Conservation (phyloP, 352 stramenopile species). For the Globisporangium perplexum region DNA sequence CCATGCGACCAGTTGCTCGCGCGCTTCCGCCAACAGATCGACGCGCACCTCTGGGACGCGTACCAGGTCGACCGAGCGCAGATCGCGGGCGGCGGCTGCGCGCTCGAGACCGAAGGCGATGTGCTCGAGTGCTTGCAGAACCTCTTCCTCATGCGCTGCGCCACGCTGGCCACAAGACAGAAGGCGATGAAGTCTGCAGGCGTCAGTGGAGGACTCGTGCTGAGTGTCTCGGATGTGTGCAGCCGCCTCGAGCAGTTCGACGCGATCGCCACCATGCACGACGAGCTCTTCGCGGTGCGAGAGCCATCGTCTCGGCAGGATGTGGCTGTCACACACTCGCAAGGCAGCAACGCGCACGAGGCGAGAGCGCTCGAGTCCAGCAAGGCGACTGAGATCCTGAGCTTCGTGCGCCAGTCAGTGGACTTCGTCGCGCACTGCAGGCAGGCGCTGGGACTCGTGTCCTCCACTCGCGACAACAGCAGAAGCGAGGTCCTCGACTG, state of each 20-base stretch:
- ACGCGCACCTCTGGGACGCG: conserved; percentile 37
- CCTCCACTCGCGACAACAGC: background rate
- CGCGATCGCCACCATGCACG: conserved; percentile 6
- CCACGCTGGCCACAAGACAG: background rate
- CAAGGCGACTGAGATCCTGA: conserved; percentile 20
- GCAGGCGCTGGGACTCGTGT: conserved; percentile 8
- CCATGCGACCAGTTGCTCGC: conserved; percentile 27
- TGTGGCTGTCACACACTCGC: background rate
- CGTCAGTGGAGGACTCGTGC: conserved; percentile 1
- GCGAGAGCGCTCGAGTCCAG: no score
- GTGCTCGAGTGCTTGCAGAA: conserved; percentile 29
- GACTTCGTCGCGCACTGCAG: conserved; percentile 24
- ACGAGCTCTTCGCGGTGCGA: background rate
- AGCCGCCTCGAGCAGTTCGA: conserved; percentile 22
- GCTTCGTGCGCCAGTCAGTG: conserved; percentile 13
- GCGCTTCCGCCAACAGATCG: conserved; percentile 40
- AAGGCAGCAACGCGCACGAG: no score
- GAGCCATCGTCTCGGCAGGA: background rate
- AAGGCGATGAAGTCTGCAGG: background rate
- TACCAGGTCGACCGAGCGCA: conserved; percentile 26
- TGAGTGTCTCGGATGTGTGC: conserved; percentile 19
- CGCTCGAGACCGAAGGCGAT: conserved; percentile 26
- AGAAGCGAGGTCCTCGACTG: conserved; percentile 18
- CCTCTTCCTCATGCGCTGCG: conserved; percentile 21
- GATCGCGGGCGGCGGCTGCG: conserved; percentile 17